Evolutionary conservation across 2,329 filamentous ascomycete genomes (phyloP).

Genomic region (Exophiala bonariae): DNA sequence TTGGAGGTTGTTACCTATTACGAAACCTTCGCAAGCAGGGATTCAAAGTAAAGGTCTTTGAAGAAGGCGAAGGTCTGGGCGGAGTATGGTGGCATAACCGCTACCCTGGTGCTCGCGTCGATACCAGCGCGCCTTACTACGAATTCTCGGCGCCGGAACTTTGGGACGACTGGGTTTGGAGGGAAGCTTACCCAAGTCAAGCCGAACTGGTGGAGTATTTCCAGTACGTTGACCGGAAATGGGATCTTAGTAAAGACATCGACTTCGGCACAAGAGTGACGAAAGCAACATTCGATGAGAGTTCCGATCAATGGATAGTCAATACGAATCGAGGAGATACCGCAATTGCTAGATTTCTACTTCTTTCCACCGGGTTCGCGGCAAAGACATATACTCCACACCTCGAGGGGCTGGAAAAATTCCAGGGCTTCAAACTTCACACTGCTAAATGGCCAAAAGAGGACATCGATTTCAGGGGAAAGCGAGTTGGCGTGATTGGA

Average conservation of each 20-base stretch:
- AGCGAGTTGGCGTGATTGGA: constrained; percentile 62
- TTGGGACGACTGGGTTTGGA: constrained; percentile 33
- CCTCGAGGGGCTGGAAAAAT: constrained; percentile 58
- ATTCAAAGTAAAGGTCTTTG: constrained; percentile 49
- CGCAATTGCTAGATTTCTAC: constrained; percentile 37
- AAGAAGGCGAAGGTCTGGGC: constrained; percentile 49
- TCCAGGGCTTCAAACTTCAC: constrained; percentile 60
- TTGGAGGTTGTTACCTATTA: constrained; percentile 48
- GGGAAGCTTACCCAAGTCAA: constrained; percentile 5
- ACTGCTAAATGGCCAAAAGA: constrained; percentile 57
- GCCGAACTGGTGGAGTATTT: constrained; percentile 13
- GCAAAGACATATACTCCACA: constrained; percentile 61
- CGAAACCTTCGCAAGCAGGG: constrained; percentile 51
- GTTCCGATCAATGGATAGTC: constrained; percentile 42
- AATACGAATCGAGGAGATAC: constrained; percentile 38
- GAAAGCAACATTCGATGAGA: constrained; percentile 40
- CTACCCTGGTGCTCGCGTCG: constrained; percentile 38
- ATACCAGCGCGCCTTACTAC: constrained; percentile 46
- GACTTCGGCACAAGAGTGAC: constrained; percentile 35
- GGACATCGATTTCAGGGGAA: constrained; percentile 55
- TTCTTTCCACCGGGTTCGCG: constrained; percentile 51
- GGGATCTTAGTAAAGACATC: constrained; percentile 9
- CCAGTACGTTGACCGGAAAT: constrained; percentile 6
- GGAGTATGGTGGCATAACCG: constrained; percentile 39
- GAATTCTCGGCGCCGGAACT: constrained; percentile 52